Percentiles rank a stretch among this genome's conserved stretches.
Evolutionary conservation across 257 asterid genomes (phyloP).

Genomic region (Solanum sejunctum): DNA sequence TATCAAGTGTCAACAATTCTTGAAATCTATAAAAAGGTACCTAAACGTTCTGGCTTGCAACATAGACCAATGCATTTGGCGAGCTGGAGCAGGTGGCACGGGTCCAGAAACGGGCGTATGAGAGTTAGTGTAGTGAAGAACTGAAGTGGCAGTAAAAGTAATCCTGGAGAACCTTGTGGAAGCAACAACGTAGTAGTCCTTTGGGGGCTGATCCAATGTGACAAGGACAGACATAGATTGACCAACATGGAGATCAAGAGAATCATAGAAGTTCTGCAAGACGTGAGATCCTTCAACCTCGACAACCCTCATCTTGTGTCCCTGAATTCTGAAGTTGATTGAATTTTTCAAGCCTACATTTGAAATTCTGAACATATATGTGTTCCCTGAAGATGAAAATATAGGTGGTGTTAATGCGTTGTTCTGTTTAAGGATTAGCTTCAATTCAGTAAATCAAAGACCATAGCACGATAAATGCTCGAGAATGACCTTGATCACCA

Average conservation of each 20-base stretch:
- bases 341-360: conserved; percentile 65
- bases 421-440: background rate
- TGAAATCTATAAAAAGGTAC: conserved; percentile 17
- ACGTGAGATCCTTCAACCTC: conserved; percentile 96
- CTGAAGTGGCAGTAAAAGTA: conserved; percentile 36
- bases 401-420: background rate
- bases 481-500: conserved; percentile 60
- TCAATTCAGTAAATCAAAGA: background rate
- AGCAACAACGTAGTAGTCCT: conserved; percentile 76
- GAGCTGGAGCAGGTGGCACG: conserved; percentile 48
- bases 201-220: conserved; percentile 66
- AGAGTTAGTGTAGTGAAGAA: conserved; percentile 68
- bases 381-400: conserved; percentile 42
- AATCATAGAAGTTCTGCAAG: conserved; percentile 57
- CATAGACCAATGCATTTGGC: conserved; percentile 50
- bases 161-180: conserved; percentile 55
- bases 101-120: conserved; percentile 49
- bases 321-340: conserved; percentile 80
- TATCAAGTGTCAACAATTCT: background rate
- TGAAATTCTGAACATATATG: conserved; percentile 86
- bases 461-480: background rate
- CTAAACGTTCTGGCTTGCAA: conserved; percentile 80
- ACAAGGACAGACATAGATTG: conserved; percentile 70
- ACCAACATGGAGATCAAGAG: conserved; percentile 79
- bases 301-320: conserved; percentile 70